A percentile compares a stretch with the other conserved stretches of the same genome.
phyloP scores from a whole-genome alignment of 2,329 filamentous ascomycete genomes.

The Aspergillus niger region DNA sequence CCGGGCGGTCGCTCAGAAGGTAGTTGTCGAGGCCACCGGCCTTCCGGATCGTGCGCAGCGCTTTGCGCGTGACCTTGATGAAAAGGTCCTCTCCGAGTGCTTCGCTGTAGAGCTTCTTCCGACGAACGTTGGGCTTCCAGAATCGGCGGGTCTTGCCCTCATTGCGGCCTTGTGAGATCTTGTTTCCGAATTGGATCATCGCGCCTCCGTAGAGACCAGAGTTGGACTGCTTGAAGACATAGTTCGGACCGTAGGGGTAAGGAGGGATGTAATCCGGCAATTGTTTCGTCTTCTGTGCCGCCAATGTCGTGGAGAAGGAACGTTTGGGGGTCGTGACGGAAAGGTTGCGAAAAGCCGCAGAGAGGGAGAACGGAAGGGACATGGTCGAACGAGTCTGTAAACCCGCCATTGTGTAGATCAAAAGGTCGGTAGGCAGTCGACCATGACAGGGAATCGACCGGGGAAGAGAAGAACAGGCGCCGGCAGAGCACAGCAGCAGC shows the following conservation, averaged over 20 bases:
- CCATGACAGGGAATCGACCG: conserved; percentile 19
- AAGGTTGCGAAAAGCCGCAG: conserved; percentile 42
- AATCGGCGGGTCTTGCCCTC: conserved; percentile 51
- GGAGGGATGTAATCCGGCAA: conserved; percentile 45
- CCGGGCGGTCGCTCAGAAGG: conserved; percentile 75
- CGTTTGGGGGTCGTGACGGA: conserved; percentile 41
- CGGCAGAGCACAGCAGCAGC: neutral
- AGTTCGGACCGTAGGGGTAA: conserved; percentile 50
- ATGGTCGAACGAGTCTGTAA: conserved; percentile 32
- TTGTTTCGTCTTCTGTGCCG: conserved; percentile 33
- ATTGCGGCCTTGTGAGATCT: conserved; percentile 52
- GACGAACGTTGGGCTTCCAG: conserved; percentile 53
- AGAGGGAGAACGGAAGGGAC: conserved; percentile 38
- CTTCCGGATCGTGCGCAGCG: conserved; percentile 68
- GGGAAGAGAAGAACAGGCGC: neutral
- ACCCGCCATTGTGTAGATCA: conserved; percentile 34
- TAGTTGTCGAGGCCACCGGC: conserved; percentile 90
- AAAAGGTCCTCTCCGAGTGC: conserved; percentile 46
- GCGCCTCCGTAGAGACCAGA: conserved; percentile 51
- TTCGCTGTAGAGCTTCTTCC: conserved; percentile 50
- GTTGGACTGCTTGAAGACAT: conserved; percentile 50
- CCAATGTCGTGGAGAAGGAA: conserved; percentile 41
- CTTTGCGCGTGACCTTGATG: conserved; percentile 50
- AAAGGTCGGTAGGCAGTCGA: conserved; percentile 10
- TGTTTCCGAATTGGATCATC: conserved; percentile 52